These are phyloP conservation scores for Coprinopsis sp. DNA, from an alignment of 768 basidiomycete species.

Conservation along the genomic window DNA sequence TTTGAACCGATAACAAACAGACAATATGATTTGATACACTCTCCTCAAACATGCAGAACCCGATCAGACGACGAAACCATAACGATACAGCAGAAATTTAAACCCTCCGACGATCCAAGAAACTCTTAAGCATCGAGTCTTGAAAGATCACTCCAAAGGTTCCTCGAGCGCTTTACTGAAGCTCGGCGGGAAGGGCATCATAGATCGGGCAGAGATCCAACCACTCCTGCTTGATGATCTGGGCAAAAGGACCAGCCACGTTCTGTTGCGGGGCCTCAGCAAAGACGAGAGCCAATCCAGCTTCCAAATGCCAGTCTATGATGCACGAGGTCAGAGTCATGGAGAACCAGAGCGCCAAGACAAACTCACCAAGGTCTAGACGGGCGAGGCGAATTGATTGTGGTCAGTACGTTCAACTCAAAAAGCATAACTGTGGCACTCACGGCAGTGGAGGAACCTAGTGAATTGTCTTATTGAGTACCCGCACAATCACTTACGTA, in stretches of 20 bases:
- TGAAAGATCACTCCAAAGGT: no score
- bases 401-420: not conserved
- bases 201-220: conserved; percentile 14
- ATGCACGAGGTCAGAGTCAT: not conserved
- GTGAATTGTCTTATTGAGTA: no score
- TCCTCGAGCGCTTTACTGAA: no score
- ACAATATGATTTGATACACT: no score
- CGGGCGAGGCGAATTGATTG: not conserved
- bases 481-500: no score
- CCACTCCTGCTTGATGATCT: conserved; percentile 24
- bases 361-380: conserved; percentile 8
- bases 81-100: no score
- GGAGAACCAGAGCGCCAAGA: not conserved
- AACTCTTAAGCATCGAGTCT: no score
- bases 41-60: no score
- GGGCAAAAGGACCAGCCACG: conserved; percentile 17
- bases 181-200: conserved; percentile 14
- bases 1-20: no score
- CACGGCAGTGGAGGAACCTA: conserved; percentile 24
- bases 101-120: no score
- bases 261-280: conserved; percentile 29
- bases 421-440: not conserved
- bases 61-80: no score
- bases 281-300: conserved; percentile 37
- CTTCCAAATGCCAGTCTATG: conserved; percentile 32